These are phyloP conservation scores for Globisporangium irregulare DNA, from an alignment of 352 stramenopile species.

Conservation along the genomic window DNA sequence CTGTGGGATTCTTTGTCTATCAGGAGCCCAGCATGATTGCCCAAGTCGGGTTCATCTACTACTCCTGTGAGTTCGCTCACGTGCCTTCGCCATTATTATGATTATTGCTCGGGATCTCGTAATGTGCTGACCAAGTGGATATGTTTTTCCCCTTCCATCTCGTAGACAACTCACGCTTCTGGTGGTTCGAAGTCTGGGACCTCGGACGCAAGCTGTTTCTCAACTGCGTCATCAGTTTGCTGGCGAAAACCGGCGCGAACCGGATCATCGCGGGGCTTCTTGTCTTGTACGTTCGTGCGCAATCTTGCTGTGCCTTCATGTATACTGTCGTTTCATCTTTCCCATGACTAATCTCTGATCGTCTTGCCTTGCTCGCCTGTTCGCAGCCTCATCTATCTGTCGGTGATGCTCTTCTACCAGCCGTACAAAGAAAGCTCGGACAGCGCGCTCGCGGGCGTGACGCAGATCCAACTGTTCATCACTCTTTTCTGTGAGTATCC, in stretches of 20 bases:
- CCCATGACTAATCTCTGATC: not conserved
- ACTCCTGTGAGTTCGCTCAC: constrained; percentile 45
- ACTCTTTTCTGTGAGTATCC: constrained; percentile 66
- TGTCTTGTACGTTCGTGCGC: constrained; percentile 42
- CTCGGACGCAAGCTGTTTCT: constrained; percentile 68
- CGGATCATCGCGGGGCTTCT: constrained; percentile 67
- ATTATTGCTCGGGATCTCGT: not conserved
- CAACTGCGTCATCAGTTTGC: constrained; percentile 60
- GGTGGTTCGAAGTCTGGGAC: constrained; percentile 82
- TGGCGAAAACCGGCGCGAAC: constrained; percentile 63
- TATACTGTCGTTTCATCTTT: not conserved
- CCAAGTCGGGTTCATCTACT: constrained; percentile 79
- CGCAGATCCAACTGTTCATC: constrained; percentile 77
- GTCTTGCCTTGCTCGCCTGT: not conserved
- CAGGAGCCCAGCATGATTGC: constrained; percentile 71
- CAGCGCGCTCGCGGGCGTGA: constrained; percentile 56
- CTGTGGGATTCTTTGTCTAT: not conserved
- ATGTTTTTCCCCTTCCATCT: not conserved
- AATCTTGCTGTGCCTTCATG: not conserved
- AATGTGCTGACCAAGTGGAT: not conserved
- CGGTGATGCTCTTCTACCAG: constrained; percentile 68
- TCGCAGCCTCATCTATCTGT: constrained; percentile 67
- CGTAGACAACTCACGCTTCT: constrained; percentile 58
- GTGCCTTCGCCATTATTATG: not conserved
- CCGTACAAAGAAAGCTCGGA: constrained; percentile 64